Base-by-base conservation (phyloP, 2,329 filamentous ascomycete species). In the Metarhizium anisopliae region DNA sequence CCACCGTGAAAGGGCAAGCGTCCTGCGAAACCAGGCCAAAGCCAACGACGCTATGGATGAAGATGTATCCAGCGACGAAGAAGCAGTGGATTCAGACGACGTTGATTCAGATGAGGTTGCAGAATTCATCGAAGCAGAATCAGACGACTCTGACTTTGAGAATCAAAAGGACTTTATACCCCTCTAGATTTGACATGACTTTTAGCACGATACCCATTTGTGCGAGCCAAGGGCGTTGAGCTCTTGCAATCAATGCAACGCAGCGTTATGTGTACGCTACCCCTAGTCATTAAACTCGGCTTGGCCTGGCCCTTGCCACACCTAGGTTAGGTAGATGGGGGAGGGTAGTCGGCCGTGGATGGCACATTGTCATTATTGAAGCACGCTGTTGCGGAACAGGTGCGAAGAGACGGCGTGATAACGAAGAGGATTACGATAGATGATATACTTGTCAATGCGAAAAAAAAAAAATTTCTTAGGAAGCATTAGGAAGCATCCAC, bases 1-100 rank as follows among this genome's bases (percentile, higher is more conserved):
- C 58, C 94, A 99, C 74, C 84, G 93, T 68, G 89, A 94, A 74
- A 85, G 89, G 72, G 91, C 91, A 68, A 91, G 89, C 77, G 77
- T 86, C 68, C 79, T 86, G 65, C 87, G 90, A 66, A 85, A 86
- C 69, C 82, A 70, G 82, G 81, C 70, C 74, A 71, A 72, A 53
- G 47, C 54, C 18, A 77, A 81, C 57, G 78, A 80, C 49, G 77
- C 81, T 59, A 78, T 79, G 67, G 85, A 79, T 29, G 57, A 58
- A 66, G 89, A 94, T 66, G 63, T 89, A 51, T 91, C 89, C 56
- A 93, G 88, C 75, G 87, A 91, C 65, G 88, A 90, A 60, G 87
- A 85, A 59, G 75, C 74, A 60, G 83, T 84, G 61, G 83, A 86
- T 67, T 88, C 84, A 67, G 86, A 92, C 68, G 89, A 93, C 68